Evolutionary conservation across 2,329 filamentous ascomycete genomes (phyloP), one percentile per base, ranked within the genome.

Genomic region (Colletotrichum musicola): DNA sequence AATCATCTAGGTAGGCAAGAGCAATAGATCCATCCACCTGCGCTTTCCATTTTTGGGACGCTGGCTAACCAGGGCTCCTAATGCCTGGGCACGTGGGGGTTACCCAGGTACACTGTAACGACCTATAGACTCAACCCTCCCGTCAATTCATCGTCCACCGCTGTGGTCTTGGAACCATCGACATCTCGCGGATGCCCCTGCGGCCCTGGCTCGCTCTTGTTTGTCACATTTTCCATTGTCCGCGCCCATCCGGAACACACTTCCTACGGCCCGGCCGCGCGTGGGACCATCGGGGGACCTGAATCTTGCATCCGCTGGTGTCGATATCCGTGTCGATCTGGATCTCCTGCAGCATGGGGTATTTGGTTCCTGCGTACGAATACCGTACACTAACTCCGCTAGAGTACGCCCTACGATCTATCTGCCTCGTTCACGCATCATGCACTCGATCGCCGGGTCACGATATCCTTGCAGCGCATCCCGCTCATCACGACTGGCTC

Each of bases 1-100:
- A 35, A 35, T 9, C 2, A 10, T 10, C 10, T 7, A 10, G 4
- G 5, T n/a, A 47, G 16, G 44, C 9, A 46, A 46, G 38, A 40
- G 38, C 4, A 40, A 10, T 14, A 14, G 10, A 14, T 10, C 38
- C 38, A 14, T 6, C 10, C 30, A 14, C 6, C 40, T 42, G 13
- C 40, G 12, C 40, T 42, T 42, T 42, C 13, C 40, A 13, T 42
- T 42, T 42, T 42, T 14, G 13, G 13, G 13, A 49, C 16, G 20
- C 22, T 55, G 62, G 62, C 9, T 20, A 4, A 14, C n/a, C 49
- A 55, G 49, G 20, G 62, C 62, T 58, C 62, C 62, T 44, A 35
- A 38, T 65, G 20, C 42, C 42, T 35, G 50, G 55, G 18, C 49
- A 56, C 62, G 65, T 60, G 65, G 65, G 58, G 49, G 54, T 44